phyloP scores from a whole-genome alignment of 495 filamentous ascomycete species.

The Entonaema liquescens region DNA sequence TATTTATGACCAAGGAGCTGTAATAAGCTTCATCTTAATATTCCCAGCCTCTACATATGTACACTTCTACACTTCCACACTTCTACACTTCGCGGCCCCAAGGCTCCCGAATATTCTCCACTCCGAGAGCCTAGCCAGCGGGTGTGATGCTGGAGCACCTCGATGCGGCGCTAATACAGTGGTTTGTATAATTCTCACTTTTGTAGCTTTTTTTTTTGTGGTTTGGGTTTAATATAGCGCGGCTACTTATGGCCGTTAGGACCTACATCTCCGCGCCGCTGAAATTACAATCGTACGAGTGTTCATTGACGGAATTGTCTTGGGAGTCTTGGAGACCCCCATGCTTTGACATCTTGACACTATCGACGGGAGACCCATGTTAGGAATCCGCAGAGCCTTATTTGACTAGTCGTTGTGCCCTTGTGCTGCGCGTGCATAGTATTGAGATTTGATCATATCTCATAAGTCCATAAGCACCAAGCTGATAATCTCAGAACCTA shows the following conservation, averaged over 20 bases:
- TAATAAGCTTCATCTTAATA: constrained; percentile 42
- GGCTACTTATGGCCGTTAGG: constrained; percentile 12
- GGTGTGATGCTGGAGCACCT: not conserved
- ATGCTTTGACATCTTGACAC: constrained; percentile 18
- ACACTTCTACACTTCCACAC: not conserved
- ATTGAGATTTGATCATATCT: constrained; percentile 27
- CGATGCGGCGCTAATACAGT: constrained; percentile 17
- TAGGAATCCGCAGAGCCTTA: constrained; percentile 28
- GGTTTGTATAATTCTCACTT: constrained; percentile 18
- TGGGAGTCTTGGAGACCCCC: constrained; percentile 1
- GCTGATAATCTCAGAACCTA: not conserved
- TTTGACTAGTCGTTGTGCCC: constrained; percentile 12
- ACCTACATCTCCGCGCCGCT: constrained; percentile 23
- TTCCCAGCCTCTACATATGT: constrained; percentile 5
- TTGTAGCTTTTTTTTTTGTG: not conserved
- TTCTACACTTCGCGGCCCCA: constrained; percentile 12
- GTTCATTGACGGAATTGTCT: constrained; percentile 1
- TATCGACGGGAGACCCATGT: constrained; percentile 20
- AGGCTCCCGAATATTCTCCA: constrained; percentile 35
- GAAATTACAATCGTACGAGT: constrained; percentile 26
- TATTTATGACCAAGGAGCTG: constrained; percentile 28
- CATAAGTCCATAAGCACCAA: not conserved
- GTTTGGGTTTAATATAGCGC: constrained; percentile 18
- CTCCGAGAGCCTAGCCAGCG: constrained; percentile 3
- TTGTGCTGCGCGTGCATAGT: constrained; percentile 8